phyloP scores from a whole-genome alignment of 768 basidiomycete genomes.

The Pleurotus tuoliensis region DNA sequence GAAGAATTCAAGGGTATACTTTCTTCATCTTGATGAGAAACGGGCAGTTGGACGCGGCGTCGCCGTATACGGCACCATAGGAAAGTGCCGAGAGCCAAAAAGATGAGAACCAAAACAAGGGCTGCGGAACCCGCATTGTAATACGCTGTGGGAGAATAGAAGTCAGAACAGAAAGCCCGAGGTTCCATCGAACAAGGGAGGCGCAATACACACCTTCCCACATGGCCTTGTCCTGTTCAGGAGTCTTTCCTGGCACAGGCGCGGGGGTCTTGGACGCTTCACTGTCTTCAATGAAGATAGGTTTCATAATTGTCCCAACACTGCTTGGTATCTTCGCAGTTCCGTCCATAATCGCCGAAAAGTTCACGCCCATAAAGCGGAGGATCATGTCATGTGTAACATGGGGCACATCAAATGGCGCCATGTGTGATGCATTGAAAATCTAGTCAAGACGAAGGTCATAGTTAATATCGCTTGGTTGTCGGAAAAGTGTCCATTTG shows the following conservation, averaged over 20 bases:
- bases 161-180: constrained; percentile 6
- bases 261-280: constrained; percentile 30
- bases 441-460: constrained; percentile 43
- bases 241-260: constrained; percentile 50
- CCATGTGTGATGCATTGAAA: constrained; percentile 96
- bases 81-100: constrained; percentile 63
- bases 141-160: constrained; percentile 55
- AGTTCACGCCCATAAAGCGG: constrained; percentile 93
- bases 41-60: constrained; percentile 36
- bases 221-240: constrained; percentile 78
- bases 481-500: background rate
- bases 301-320: constrained; percentile 71
- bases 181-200: background rate
- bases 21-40: constrained; percentile 41
- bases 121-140: constrained; percentile 91
- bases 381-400: constrained; percentile 97
- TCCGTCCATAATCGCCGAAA: constrained; percentile 73
- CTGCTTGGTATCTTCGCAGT: constrained; percentile 79
- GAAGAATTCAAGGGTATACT: constrained; percentile 58
- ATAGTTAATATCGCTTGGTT: background rate
- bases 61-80: constrained; percentile 74
- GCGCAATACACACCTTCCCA: constrained; percentile 70
- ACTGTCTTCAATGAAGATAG: constrained; percentile 48
- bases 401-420: constrained; percentile 80
- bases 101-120: constrained; percentile 75